Base-by-base conservation (phyloP, 2,329 filamentous ascomycete genomes). In the Colletotrichum gigasporum region DNA sequence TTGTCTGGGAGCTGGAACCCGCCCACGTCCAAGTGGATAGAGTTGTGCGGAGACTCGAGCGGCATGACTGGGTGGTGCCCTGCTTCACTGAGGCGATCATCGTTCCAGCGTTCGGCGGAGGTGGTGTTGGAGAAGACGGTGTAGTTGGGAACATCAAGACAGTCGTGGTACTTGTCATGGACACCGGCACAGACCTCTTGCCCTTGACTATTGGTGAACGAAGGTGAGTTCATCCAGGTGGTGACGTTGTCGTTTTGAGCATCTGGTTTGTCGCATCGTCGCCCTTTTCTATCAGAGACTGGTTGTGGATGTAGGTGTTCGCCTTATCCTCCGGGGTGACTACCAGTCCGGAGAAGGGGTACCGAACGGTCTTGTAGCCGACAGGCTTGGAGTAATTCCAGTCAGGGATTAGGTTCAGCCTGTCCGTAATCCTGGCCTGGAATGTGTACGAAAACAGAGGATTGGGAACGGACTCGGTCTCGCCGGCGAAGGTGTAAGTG, bases 71-170 rank as follows among this genome's bases (percentile, higher is more conserved):
- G n/a, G 24, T 65, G 44, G 3, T 8, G 18, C 3, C 11, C 28
- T 0, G 10, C 3, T 4, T 71, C 63, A 7, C 68, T 64, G 35
- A 66, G 70, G 16, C 35, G 34, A 3, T 11, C 35, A 6, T 48
- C 32, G 14, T 63, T 58, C 67, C 68, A 73, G 41, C 64, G 41
- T 24, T 50, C 48, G 16, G 64, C 56, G 1, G 73, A 75, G 2
- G 64, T 69, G 5, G 42, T 71, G 57, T 76, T 76, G 30, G 72
- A 75, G 58, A 77, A 76, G 20, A 73, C 70, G 14, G 72, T 75
- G 63, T 76, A 76, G 58, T 73, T 74, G 8, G 73, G 72, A 1
- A 73, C 73, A 2, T 70, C 30, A 18, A 77, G 69, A 28, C 70
- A 75, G 2, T 54, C 26, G 16, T 34, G 9, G 32, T 66, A 72